A percentile compares a stretch with the other conserved stretches of the same genome.
Evolutionary conservation across 805 yeast species (phyloP).

Genomic region (Yarrowia porcina): DNA sequence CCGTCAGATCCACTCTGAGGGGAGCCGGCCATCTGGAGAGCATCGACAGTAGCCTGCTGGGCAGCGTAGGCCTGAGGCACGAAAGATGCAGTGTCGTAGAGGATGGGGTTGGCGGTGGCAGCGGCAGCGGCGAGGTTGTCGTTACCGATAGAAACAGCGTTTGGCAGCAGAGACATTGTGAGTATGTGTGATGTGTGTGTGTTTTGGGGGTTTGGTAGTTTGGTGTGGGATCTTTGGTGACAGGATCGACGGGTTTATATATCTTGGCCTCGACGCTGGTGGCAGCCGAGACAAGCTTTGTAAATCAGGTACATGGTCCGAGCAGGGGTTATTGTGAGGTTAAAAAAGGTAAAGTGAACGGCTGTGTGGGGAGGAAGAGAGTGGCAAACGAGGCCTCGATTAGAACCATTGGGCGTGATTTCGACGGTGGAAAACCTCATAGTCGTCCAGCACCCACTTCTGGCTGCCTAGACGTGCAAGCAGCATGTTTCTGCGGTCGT

Average conservation of each 20-base stretch:
- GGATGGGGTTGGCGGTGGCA: constrained; percentile 24
- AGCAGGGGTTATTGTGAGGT: constrained; percentile 11
- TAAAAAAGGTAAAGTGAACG: neutral
- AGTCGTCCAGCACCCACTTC: too few relatives aligned
- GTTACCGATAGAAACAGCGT: constrained; percentile 26
- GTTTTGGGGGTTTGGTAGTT: neutral
- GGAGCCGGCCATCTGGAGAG: constrained; percentile 25
- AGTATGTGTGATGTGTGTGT: constrained; percentile 4
- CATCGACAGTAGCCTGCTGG: constrained; percentile 25
- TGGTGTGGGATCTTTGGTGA: neutral
- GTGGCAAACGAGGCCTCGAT: neutral
- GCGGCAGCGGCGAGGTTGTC: constrained; percentile 25
- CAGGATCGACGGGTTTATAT: neutral
- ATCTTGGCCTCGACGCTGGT: neutral
- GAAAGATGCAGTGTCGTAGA: constrained; percentile 17
- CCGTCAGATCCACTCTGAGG: constrained; percentile 25
- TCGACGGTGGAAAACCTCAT: too few relatives aligned
- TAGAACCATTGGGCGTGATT: too few relatives aligned
- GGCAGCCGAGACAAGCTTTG: constrained; percentile 13
- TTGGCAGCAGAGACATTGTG: constrained; percentile 26
- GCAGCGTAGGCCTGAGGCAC: constrained; percentile 20
- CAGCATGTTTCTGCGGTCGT: too few relatives aligned
- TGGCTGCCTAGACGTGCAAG: too few relatives aligned
- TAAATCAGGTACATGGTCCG: constrained; percentile 19
- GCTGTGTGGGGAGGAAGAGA: neutral